Evolutionary conservation across 257 asterid species (phyloP).

Genomic region (Nicotiana tomentosiformis): DNA sequence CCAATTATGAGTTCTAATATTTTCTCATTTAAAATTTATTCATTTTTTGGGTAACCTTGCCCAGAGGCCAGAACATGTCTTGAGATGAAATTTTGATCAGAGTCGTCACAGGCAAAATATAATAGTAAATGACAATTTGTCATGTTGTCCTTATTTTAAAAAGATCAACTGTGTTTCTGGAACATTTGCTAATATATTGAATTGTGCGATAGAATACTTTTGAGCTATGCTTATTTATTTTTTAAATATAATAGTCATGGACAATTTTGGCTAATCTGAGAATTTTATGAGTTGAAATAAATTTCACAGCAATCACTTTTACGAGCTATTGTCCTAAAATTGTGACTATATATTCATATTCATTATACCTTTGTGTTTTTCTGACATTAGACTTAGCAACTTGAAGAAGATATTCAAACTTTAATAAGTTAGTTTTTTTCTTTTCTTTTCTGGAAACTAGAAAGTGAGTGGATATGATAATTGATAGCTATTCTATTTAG

Average conservation of each 20-base stretch:
- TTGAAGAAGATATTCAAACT: not conserved
- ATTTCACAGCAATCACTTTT: not conserved
- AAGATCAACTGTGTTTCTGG: not conserved
- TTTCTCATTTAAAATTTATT: not conserved
- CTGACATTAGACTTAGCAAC: not conserved
- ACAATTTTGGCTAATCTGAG: not conserved
- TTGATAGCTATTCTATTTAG: not conserved
- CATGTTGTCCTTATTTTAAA: too few relatives aligned
- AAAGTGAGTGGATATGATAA: not conserved
- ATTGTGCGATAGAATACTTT: not conserved
- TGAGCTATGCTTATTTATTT: not conserved
- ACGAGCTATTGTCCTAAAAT: too few relatives aligned
- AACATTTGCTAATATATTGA: not conserved
- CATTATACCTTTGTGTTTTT: not conserved
- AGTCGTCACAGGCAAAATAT: not conserved
- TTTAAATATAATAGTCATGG: not conserved
- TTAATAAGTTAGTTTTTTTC: not conserved
- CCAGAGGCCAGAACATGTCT: not conserved
- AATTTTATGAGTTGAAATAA: not conserved
- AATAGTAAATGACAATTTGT: not conserved
- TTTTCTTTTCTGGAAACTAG: not conserved
- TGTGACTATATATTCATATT: not conserved
- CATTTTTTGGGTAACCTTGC: not conserved
- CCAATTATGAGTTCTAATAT: not conserved
- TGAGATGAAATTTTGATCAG: not conserved